Evolutionary conservation across 2,329 filamentous ascomycete genomes (phyloP).

Genomic region (Pleomassaria siparia): DNA sequence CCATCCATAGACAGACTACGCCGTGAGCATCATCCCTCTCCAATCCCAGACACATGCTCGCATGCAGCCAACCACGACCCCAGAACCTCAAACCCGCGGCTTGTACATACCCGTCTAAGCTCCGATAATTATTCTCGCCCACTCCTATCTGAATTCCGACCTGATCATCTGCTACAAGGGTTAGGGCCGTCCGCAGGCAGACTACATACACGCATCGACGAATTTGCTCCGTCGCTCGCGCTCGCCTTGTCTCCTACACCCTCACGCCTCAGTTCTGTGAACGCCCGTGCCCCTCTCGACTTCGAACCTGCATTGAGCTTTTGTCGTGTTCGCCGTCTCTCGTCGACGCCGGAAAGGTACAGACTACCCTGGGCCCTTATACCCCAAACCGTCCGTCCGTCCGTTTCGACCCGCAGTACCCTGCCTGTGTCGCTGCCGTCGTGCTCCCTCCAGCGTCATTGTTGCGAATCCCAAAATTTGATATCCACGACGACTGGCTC

Average conservation of each 20-base stretch:
- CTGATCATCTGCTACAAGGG: conserved; percentile 21
- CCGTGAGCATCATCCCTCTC: background rate
- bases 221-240: conserved; percentile 15
- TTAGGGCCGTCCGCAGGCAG: conserved; percentile 6
- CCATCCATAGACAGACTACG: background rate
- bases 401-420: conserved; percentile 18
- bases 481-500: background rate
- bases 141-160: conserved; percentile 15
- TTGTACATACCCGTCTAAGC: conserved; percentile 10
- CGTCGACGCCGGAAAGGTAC: conserved; percentile 14
- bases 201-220: conserved; percentile 18
- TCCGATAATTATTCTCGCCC: conserved; percentile 15
- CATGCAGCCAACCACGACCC: conserved; percentile 10
- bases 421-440: background rate
- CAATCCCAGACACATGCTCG: conserved; percentile 2
- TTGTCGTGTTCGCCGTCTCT: conserved; percentile 14
- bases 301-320: conserved; percentile 7
- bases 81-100: background rate
- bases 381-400: conserved; percentile 14
- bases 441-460: background rate
- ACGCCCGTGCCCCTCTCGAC: conserved; percentile 6
- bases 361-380: conserved; percentile 16
- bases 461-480: background rate
- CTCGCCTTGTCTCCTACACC: conserved; percentile 17
- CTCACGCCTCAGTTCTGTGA: conserved; percentile 9